Base-by-base conservation (phyloP, 331 rosid genomes). In the Rosa hybrid region DNA sequence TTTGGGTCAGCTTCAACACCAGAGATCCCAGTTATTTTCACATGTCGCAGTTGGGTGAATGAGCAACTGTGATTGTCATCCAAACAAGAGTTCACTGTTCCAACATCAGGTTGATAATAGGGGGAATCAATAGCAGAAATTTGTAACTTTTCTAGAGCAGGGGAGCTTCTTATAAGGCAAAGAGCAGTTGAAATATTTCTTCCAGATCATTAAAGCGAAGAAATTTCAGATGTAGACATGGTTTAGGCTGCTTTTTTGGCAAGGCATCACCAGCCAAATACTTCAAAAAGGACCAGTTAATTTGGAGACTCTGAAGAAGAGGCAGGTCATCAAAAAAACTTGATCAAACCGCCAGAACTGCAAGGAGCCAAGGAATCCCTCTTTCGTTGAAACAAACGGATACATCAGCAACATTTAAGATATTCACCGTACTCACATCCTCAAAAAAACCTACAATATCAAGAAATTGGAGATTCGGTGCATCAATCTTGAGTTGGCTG, bases 141-240 rank as follows among this genome's bases (percentile, higher is more conserved):
- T 86, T 34, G 85, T 57, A 88, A 56, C 41, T 87, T 89, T 71
- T 75, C 90, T 41, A 90, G 82, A 83, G 83, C 86, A 54, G 94
- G 94, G 38, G 86, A 83, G 83, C 84, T 86, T 80, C 86, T 86
- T 64, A 92, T 60, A 49, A 92, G 78, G 89, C 90, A 88, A 21
- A 89, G 72, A 74, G 88, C 81, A 77, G 87, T 77, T 44, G 81
- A 82, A 68, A 78, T 78, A 80, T 92, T n/a, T n/a, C 90, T 34
- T 86, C 87, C 17, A 56, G 5, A 59, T 87, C 88, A 42, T 73
- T 54, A 79, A 92, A 86, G 80, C 86, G 82, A 60, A 92, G 92
- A 80, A 80, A 86, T 67, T 44, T 77, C 69, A 92, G 86, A 84
- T 86, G 75, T 34, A 42, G 7, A 76, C 86, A 84, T 21, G 83